Evolutionary conservation across 371 early-diverging fungal species (phyloP).

Genomic region (Mortierella sp.): DNA sequence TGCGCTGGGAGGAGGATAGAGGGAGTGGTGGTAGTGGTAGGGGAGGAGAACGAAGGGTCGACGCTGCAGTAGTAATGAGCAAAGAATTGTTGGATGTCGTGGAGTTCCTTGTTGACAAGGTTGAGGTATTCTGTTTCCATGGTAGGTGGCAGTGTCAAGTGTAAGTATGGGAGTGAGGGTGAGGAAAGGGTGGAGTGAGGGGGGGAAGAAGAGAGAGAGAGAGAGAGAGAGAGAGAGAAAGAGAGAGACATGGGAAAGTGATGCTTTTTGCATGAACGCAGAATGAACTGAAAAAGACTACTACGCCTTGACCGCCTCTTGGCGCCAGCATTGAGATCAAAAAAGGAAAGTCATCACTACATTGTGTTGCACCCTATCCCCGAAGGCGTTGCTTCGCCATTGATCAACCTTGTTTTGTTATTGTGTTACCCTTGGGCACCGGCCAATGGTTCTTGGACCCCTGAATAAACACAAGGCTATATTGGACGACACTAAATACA

Average conservation of each 20-base stretch:
- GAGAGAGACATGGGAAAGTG: not conserved
- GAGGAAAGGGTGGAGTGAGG: no score
- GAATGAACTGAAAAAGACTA: not conserved
- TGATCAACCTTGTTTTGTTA: no score
- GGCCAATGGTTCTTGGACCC: no score
- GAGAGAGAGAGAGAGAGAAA: not conserved
- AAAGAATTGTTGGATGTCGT: slow-evolving; percentile 36
- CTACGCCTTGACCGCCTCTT: not conserved
- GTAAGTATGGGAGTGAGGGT: not conserved
- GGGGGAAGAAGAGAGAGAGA: not conserved
- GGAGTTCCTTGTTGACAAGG: slow-evolving; percentile 34
- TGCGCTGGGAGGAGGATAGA: not conserved
- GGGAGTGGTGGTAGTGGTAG: not conserved
- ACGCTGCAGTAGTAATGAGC: not conserved
- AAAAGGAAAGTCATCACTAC: no score
- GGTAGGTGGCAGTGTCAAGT: not conserved
- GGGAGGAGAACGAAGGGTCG: not conserved
- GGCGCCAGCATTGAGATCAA: no score
- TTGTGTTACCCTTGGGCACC: no score
- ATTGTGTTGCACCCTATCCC: no score
- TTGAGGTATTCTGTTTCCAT: slow-evolving; percentile 37
- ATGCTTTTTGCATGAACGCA: not conserved
- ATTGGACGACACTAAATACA: no score
- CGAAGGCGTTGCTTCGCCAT: no score
- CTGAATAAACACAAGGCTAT: no score